A percentile compares a stretch with the other conserved stretches of the same genome.
Evolutionary conservation across 352 stramenopile species (phyloP).

Genomic region (Pythium angustatum): DNA sequence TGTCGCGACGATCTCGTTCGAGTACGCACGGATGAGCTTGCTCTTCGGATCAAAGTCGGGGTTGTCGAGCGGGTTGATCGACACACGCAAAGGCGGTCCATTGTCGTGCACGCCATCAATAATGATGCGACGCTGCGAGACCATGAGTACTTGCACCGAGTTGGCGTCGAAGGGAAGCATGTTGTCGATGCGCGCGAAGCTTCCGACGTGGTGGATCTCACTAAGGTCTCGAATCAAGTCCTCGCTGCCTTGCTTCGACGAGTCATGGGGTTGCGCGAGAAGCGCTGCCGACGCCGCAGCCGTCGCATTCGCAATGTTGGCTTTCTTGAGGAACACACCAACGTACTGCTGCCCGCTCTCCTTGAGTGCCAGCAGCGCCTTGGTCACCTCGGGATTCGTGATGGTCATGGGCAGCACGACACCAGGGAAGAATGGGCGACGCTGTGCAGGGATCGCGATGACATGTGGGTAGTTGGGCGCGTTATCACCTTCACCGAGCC

Average conservation of each 20-base stretch:
- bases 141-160: constrained; percentile 81
- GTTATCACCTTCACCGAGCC: constrained; percentile 65
- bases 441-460: constrained; percentile 72
- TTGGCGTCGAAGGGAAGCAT: constrained; percentile 81
- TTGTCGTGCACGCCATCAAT: constrained; percentile 76
- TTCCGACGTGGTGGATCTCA: constrained; percentile 95
- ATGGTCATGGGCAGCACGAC: constrained; percentile 87
- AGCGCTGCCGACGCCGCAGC: constrained; percentile 8
- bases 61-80: constrained; percentile 77
- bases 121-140: constrained; percentile 87
- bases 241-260: constrained; percentile 43
- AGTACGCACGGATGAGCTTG: constrained; percentile 94
- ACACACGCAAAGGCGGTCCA: constrained; percentile 60
- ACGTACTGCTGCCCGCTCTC: constrained; percentile 91
- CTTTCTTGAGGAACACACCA: constrained; percentile 93
- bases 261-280: constrained; percentile 26
- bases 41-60: constrained; percentile 66
- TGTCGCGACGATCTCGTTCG: constrained; percentile 97
- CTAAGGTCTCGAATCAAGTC: constrained; percentile 92
- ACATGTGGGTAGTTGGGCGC: constrained; percentile 73
- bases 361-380: constrained; percentile 87
- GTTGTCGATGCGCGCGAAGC: constrained; percentile 95
- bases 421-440: constrained; percentile 80
- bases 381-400: constrained; percentile 83
- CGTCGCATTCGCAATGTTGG: constrained; percentile 11